Evolutionary conservation across 805 yeast species (phyloP), one percentile per base, ranked within the genome.

Genomic region (Metschnikowia reukaufii): DNA sequence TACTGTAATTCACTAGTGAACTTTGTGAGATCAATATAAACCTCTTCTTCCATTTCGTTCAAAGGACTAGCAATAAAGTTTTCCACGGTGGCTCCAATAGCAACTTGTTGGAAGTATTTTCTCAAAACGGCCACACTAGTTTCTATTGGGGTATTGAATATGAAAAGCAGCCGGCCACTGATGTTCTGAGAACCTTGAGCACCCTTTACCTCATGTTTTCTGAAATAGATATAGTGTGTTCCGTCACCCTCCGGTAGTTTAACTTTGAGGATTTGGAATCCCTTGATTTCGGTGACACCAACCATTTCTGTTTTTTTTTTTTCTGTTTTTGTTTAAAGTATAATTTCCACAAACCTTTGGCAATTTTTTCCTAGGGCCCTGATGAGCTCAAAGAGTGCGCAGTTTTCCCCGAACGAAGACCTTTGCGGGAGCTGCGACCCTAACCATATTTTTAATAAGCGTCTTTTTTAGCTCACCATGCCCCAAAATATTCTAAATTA

Each of bases 91-190:
- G 90, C 78, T 4, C 85, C 88, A 2, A 82, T 76, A 30, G 87
- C 81, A 1, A 86, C 72, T 12, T 74, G 67, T 45, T 76, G 75
- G 57, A 89, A 79, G 35, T 82, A 75, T 46, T 71, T 73, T 58
- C 81, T 84, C 39, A 89, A 60, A 30, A 70, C 69, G 36, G 74
- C 72, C 13, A 79, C 58, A 19, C 75, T 72, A 6, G 89, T 74
- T 47, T 77, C 75, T 18, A 84, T 67, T 1, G 97, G 97, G 34
- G 89, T 67, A 61, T 91, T 90, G 48, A 86, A 81, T 5, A 85
- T 62, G 66, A 91, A 91, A n/a, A 91, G 64, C 23, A 86, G 76
- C 42, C 86, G 72, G 19, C 55, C 55, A 20, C 51, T 49, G 12
- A 47, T 41, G 38, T 47, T 42, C 37, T 44, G 44, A 8, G 42